phyloP scores from a whole-genome alignment of 1,284 basidiomycete species.

The Puccinia novopanici region DNA sequence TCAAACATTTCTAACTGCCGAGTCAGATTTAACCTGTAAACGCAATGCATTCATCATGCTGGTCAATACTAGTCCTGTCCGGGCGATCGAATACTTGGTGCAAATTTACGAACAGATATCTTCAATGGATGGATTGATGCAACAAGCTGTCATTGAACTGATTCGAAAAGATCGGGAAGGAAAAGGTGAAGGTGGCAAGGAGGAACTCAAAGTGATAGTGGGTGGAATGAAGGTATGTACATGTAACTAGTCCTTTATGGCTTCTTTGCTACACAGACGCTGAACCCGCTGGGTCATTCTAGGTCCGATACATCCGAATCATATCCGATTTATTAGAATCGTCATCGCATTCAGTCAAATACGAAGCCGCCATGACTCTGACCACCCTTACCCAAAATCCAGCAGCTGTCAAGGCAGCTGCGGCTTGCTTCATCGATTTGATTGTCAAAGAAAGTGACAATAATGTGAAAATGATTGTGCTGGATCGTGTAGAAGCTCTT shows the following conservation, averaged over 20 bases:
- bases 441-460: constrained; percentile 96
- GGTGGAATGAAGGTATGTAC: constrained; percentile 48
- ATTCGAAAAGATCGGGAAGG: constrained; percentile 77
- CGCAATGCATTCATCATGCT: constrained; percentile 96
- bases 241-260: background rate
- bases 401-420: constrained; percentile 93
- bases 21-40: constrained; percentile 94
- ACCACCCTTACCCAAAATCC: constrained; percentile 94
- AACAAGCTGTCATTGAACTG: constrained; percentile 94
- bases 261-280: no score
- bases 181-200: constrained; percentile 50
- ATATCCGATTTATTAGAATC: constrained; percentile 94
- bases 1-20: constrained; percentile 94
- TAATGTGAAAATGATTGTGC: constrained; percentile 97
- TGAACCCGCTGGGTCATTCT: no score
- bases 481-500: constrained; percentile 84
- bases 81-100: constrained; percentile 87
- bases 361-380: constrained; percentile 93
- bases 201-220: constrained; percentile 69
- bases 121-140: constrained; percentile 85
- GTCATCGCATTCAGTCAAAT: constrained; percentile 91
- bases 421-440: constrained; percentile 83
- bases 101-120: constrained; percentile 81
- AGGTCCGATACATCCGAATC: constrained; percentile 87
- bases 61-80: constrained; percentile 80